A percentile compares a stretch with the other conserved stretches of the same genome.
phyloP scores from a whole-genome alignment of 2,329 filamentous ascomycete species.

The Neofusicoccum cordaticola region DNA sequence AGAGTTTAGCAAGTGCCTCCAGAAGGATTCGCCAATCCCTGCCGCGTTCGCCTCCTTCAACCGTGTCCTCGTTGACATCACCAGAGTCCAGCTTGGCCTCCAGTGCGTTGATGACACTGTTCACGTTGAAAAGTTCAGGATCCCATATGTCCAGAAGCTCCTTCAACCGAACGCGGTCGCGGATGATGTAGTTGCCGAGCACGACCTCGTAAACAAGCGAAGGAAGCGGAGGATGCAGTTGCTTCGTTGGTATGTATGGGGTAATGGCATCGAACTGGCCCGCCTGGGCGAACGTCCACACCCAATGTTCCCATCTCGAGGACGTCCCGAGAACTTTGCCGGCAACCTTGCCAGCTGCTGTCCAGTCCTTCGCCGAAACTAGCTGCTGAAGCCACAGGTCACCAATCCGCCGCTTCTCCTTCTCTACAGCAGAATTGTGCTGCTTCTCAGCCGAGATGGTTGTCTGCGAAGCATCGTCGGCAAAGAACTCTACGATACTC shows the following conservation, averaged over 20 bases:
- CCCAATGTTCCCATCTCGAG: conserved; percentile 90
- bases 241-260: conserved; percentile 72
- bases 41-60: conserved; percentile 69
- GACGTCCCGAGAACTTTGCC: conserved; percentile 78
- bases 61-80: conserved; percentile 70
- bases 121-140: conserved; percentile 76
- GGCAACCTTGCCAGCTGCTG: conserved; percentile 72
- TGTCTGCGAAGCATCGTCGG: conserved; percentile 65
- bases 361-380: conserved; percentile 72
- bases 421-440: conserved; percentile 67
- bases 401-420: conserved; percentile 86
- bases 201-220: conserved; percentile 84
- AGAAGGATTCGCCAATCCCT: conserved; percentile 88
- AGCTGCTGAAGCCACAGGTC: conserved; percentile 92
- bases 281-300: conserved; percentile 84
- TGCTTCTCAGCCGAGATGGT: conserved; percentile 59
- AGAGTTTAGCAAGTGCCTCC: conserved; percentile 79
- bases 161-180: conserved; percentile 71
- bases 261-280: conserved; percentile 88
- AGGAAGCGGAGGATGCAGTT: conserved; percentile 75
- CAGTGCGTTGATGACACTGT: conserved; percentile 71
- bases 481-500: conserved; percentile 65
- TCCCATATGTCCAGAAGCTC: conserved; percentile 82
- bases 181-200: conserved; percentile 81
- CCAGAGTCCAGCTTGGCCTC: conserved; percentile 78